Evolutionary conservation across 768 basidiomycete genomes (phyloP), one percentile per base, ranked within the genome.

Genomic region (Mycena indigotica): DNA sequence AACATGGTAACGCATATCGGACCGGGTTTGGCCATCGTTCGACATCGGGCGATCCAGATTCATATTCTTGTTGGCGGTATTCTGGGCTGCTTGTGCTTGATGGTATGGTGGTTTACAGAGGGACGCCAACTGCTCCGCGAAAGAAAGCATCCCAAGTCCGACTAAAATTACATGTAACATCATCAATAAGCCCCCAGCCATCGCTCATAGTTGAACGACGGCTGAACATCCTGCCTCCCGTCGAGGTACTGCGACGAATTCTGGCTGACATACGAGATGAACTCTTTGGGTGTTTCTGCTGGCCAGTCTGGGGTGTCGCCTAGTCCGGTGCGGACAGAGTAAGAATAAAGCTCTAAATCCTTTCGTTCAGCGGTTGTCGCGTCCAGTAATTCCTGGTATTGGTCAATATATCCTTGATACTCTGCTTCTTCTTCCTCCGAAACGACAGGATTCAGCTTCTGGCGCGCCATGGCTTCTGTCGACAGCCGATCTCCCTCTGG

Each of bases 361-460:
- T 83, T 81, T 32, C 77, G 70, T 60, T 86, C 85, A n/a, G 79
- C 80, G 48, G 77, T 77, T 28, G 84, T 82, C 2, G 82, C 77
- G 59, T 86, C 83, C 30, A 86, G 73, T 23, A 89, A 76, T 48
- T 86, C 84, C 55, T 86, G 80, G 61, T 81, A 86, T 66, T 91
- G 88, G 65, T 88, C 86, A 63, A 92, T 85, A 66, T 92, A 90
- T 86, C 84, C 85, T 64, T 86, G 82, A 70, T 93, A 93, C 68
- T 93, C 90, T 0, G 78, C 75, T 58, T 84, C 78, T 66, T 93
- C 89, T 28, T 79, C 75, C 28, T 80, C 80, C 0, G 85, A 79
- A 4, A 93, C 87, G 3, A 71, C 73, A 1, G 89, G 89, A 57
- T 88, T 70, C 3, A 92, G 75, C 15, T 86, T 75, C 12, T 80